Evolutionary conservation across 2,329 filamentous ascomycete genomes (phyloP).

Genomic region (Cladosporium sp.): DNA sequence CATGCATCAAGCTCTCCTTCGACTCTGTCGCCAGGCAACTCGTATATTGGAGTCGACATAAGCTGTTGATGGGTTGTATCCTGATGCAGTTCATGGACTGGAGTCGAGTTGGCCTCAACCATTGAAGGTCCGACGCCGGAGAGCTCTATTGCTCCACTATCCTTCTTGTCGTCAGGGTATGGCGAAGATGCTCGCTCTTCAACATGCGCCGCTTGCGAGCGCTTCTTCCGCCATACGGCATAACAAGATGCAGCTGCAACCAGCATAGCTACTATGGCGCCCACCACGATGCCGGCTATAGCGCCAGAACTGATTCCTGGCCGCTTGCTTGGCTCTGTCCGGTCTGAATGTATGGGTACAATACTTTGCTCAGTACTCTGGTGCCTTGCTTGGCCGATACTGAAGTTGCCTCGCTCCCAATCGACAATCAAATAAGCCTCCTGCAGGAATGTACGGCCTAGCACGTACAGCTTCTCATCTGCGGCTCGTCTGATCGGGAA

Average conservation of each 20-base stretch:
- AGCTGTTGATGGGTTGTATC: constrained; percentile 2
- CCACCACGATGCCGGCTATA: constrained; percentile 9
- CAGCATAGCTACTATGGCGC: background rate
- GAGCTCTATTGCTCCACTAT: background rate
- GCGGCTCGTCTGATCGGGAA: constrained; percentile 37
- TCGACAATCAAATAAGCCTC: constrained; percentile 39
- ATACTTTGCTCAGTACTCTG: background rate
- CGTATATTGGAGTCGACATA: constrained; percentile 10
- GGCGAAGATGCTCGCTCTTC: background rate
- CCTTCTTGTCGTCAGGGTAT: background rate
- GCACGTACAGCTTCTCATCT: constrained; percentile 35
- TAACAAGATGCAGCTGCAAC: background rate
- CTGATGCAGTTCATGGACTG: constrained; percentile 4
- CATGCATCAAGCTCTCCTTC: background rate
- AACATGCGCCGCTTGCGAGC: background rate
- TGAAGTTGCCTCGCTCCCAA: constrained; percentile 32
- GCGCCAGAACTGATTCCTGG: background rate
- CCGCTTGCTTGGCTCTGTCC: background rate
- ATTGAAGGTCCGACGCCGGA: background rate
- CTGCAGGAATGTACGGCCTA: constrained; percentile 39
- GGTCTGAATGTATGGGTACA: background rate
- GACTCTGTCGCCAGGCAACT: background rate
- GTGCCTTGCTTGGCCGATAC: constrained; percentile 7
- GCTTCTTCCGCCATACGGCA: background rate
- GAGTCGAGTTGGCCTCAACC: background rate